Evolutionary conservation across 2,329 filamentous ascomycete genomes (phyloP), one percentile per base, ranked within the genome.

Genomic region (Pseudophaeomoniella oleicola): DNA sequence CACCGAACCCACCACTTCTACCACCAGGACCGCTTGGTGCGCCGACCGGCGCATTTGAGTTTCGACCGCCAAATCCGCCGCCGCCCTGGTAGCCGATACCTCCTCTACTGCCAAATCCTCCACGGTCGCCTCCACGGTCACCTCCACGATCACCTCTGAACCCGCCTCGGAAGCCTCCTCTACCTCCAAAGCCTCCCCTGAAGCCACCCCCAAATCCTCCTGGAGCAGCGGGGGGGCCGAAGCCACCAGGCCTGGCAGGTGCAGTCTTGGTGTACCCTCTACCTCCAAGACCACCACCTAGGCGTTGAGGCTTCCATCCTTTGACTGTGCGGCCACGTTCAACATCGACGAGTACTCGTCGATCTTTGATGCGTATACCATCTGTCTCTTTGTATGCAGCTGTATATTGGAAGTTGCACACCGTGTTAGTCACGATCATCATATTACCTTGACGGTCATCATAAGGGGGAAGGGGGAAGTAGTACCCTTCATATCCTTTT

Each of bases 401-500:
- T 94, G 72, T 63, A 70, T 59, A 59, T 56, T 59, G 61, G 44
- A 50, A 50, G 45, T 51, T 49, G 45, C 45, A n/a, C 38, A 33
- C n/a, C 30, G 33, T 42, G 52, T 63, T 47, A 62, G 58, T 58
- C 47, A 39, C 32, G 39, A 37, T 34, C 41, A n/a, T n/a, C n/a
- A n/a, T n/a, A n/a, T n/a, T 34, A 39, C 30, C 19, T 33, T 32
- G 35, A 35, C 35, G 32, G 32, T 41, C 36, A 45, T 37, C 29
- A 40, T 43, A 38, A 39, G 42, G 47, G 46, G 55, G 50, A 52
- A 54, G 49, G 49, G 50, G 49, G 47, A 48, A 52, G 46, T 53
- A 56, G 75, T 92, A 94, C 87, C 86, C 85, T 92, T 92, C 87
- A 96, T 94, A 57, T 96, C 90, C 62, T 88, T 87, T 63, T 96